Conservation (phyloP, 805 yeast species). For the Saccharomyces cerevisiae region DNA sequence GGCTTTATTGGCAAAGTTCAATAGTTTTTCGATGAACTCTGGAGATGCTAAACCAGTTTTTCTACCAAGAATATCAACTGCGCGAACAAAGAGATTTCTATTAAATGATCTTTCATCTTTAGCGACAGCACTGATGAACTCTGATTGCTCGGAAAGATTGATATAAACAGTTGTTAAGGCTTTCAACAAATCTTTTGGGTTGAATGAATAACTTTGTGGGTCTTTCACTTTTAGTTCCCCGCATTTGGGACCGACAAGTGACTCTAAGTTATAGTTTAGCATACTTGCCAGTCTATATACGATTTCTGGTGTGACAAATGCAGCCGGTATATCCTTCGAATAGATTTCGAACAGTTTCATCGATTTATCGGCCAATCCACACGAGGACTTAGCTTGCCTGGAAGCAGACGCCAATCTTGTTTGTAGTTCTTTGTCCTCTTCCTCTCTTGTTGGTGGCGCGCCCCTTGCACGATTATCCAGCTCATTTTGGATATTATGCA, state of each 20-base stretch:
- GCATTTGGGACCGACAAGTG: conserved; percentile 94
- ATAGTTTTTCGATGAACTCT: conserved; percentile 43
- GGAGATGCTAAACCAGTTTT: conserved; percentile 47
- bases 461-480: conserved; percentile 39
- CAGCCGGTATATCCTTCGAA: conserved; percentile 77
- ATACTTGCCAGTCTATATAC: conserved; percentile 92
- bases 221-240: conserved; percentile 75
- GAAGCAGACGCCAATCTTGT: conserved; percentile 56
- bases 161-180: conserved; percentile 68
- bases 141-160: conserved; percentile 55
- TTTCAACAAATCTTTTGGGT: conserved; percentile 64
- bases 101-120: conserved; percentile 87
- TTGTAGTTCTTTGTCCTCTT: conserved; percentile 53
- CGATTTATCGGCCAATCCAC: conserved; percentile 77
- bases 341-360: conserved; percentile 71
- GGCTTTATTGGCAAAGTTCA: conserved; percentile 56
- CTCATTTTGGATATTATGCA: conserved; percentile 69
- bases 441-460: conserved; percentile 32
- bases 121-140: conserved; percentile 73
- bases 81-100: conserved; percentile 57
- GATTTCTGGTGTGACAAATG: conserved; percentile 80
- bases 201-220: conserved; percentile 76
- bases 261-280: conserved; percentile 85
- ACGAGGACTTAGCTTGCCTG: conserved; percentile 68
- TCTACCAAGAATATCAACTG: conserved; percentile 53